Evolutionary conservation across 192 early-diverging fungal genomes (phyloP).

Genomic region (Pecoramyces ruminantium): DNA sequence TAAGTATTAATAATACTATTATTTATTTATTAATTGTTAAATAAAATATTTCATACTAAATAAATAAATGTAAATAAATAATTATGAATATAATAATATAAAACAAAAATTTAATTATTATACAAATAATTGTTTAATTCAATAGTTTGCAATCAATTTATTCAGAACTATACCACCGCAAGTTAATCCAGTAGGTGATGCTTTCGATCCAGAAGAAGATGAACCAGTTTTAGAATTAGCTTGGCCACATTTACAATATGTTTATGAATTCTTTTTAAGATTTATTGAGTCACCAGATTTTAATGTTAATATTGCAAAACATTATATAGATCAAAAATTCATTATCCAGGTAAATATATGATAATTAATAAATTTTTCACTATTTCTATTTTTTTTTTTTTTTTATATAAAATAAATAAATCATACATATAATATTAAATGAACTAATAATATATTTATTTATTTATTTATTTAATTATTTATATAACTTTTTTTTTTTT

Average conservation of each 20-base stretch:
- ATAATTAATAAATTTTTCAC: too few species aligned
- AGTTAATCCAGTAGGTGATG: conserved; percentile 85
- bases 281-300: conserved; percentile 98
- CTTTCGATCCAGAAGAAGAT: conserved; percentile 98
- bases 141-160: conserved; percentile 80
- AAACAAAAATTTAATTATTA: too few species aligned
- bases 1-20: neutral
- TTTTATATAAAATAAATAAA: too few species aligned
- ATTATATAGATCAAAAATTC: conserved; percentile 92
- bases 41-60: neutral
- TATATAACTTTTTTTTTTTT: too few species aligned
- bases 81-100: neutral
- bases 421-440: too few species aligned
- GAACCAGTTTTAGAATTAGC: conserved; percentile 91
- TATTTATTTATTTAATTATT: too few species aligned
- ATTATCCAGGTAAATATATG: conserved; percentile 50
- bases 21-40: neutral
- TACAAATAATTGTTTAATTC: too few species aligned
- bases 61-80: neutral
- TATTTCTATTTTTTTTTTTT: too few species aligned
- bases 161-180: conserved; percentile 94
- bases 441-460: too few species aligned
- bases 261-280: conserved; percentile 95
- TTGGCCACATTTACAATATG: conserved; percentile 96
- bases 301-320: conserved; percentile 87